These are phyloP conservation scores for Flammula alnicola DNA, from an alignment of 1,284 basidiomycete genomes.

Conservation along the genomic window DNA sequence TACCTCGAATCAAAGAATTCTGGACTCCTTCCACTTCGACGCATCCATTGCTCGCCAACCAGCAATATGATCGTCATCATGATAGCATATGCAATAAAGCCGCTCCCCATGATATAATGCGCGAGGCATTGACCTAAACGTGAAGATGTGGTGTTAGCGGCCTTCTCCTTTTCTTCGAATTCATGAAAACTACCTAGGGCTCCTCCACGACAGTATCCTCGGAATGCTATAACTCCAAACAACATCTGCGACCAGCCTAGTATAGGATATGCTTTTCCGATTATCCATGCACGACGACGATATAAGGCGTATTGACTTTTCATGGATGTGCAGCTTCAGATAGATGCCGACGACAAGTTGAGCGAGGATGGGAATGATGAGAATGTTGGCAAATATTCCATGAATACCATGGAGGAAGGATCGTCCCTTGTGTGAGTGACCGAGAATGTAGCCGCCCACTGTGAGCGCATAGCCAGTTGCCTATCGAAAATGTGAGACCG, in stretches of 20 bases:
- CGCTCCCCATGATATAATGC: conserved; percentile 92
- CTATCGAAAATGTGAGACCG: conserved; percentile 42
- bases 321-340: conserved; percentile 91
- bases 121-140: conserved; percentile 78
- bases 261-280: conserved; percentile 88
- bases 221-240: conserved; percentile 70
- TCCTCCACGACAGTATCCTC: conserved; percentile 74
- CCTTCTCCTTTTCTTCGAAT: background rate
- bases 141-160: background rate
- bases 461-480: conserved; percentile 72
- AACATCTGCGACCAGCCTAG: conserved; percentile 88
- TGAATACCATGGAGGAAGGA: conserved; percentile 75
- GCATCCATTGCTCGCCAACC: conserved; percentile 84
- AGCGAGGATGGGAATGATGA: conserved; percentile 65
- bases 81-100: conserved; percentile 87
- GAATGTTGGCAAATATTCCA: conserved; percentile 71
- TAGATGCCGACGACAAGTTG: conserved; percentile 86
- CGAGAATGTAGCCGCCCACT: conserved; percentile 73
- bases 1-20: conserved; percentile 63
- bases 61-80: conserved; percentile 86
- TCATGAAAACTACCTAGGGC: conserved; percentile 50
- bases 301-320: conserved; percentile 78
- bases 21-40: conserved; percentile 72
- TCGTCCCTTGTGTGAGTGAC: conserved; percentile 82
- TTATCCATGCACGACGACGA: conserved; percentile 77